These are phyloP conservation scores for Trichophyton schoenleinii DNA, from an alignment of 2,329 filamentous ascomycete species.

Conservation along the genomic window DNA sequence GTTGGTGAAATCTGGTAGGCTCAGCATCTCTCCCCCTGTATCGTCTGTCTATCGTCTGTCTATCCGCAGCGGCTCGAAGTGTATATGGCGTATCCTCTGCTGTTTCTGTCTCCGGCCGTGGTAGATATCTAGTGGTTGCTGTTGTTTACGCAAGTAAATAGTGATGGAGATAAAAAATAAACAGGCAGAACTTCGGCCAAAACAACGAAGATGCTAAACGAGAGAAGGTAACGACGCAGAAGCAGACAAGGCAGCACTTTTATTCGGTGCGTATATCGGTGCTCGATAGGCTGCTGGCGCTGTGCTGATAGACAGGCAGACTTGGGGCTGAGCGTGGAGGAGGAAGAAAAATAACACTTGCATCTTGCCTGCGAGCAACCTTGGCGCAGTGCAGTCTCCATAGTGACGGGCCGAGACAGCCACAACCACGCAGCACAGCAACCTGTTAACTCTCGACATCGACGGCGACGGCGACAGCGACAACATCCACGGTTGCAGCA, in stretches of 20 bases:
- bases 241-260: no score
- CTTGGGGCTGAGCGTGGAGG: background rate
- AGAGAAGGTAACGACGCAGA: no score
- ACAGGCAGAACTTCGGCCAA: no score
- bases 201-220: no score
- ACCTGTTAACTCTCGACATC: no score
- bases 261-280: no score
- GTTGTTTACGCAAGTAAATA: no score
- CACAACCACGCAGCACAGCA: background rate
- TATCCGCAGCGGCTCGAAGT: background rate
- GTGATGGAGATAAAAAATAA: no score
- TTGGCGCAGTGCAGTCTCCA: background rate
- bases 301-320: background rate
- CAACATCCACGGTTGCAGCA: background rate
- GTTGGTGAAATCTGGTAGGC: slow-evolving; percentile 9
- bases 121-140: no score
- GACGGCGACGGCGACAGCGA: background rate
- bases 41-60: background rate
- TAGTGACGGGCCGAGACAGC: background rate
- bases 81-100: background rate
- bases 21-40: slow-evolving; percentile 9
- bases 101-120: background rate
- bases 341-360: background rate
- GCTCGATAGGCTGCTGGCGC: background rate
- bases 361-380: background rate